A percentile compares a stretch with the other conserved stretches of the same genome.
Evolutionary conservation across 345 rosid genomes (phyloP).

Genomic region (Heritiera fomes): DNA sequence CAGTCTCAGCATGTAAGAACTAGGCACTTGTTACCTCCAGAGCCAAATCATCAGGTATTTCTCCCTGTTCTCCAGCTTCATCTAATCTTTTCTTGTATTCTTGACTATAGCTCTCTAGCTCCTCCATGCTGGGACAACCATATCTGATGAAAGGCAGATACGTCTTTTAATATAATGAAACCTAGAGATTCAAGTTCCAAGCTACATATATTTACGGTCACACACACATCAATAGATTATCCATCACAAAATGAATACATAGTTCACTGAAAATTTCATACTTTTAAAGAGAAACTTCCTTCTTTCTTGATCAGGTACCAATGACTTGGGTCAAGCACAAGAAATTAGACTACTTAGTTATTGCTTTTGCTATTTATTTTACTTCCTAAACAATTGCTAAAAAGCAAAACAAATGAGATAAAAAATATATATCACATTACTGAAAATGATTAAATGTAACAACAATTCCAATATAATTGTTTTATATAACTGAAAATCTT

Average conservation of each 20-base stretch:
- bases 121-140: constrained; percentile 86
- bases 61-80: constrained; percentile 63
- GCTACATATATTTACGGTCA: neutral
- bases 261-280: neutral
- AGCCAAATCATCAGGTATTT: constrained; percentile 78
- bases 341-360: neutral
- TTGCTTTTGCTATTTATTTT: no score
- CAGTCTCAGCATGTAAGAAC: constrained; percentile 5
- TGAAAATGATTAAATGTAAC: neutral
- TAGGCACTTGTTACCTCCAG: constrained; percentile 59
- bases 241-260: neutral
- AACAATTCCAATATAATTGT: neutral
- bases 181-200: neutral
- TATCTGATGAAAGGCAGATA: constrained; percentile 45
- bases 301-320: constrained; percentile 2
- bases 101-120: constrained; percentile 66
- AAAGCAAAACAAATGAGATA: no score
- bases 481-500: neutral
- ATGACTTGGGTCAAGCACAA: neutral
- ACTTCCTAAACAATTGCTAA: no score
- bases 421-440: neutral
- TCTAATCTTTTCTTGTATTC: constrained; percentile 77
- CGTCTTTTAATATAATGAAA: neutral
- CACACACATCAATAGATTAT: neutral
- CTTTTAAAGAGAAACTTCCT: neutral